A percentile compares a stretch with the other conserved stretches of the same genome.
Evolutionary conservation across 208 protist genomes (phyloP).

Genomic region (Crithidia thermophila): DNA sequence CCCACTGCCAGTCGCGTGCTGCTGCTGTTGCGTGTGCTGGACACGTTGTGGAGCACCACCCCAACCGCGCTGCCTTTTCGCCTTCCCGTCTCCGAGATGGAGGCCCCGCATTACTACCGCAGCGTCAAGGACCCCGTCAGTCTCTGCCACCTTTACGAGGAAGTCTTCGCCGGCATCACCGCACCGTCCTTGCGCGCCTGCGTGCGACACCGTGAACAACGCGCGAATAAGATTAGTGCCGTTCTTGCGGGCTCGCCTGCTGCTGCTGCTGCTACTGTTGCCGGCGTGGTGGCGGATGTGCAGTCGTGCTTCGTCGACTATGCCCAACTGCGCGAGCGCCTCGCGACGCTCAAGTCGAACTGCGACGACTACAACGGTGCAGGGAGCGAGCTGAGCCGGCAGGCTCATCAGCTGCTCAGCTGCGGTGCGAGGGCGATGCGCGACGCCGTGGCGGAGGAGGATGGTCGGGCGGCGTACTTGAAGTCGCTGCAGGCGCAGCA

Average conservation of each 20-base stretch:
- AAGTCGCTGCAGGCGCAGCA: neutral
- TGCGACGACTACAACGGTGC: slow-evolving; percentile 61
- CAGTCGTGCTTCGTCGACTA: slow-evolving; percentile 33
- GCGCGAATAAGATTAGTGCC: neutral
- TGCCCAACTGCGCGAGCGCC: slow-evolving; percentile 43
- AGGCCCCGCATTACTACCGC: slow-evolving; percentile 74
- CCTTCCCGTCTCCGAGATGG: slow-evolving; percentile 70
- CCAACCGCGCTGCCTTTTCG: slow-evolving; percentile 45
- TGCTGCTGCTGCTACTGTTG: neutral
- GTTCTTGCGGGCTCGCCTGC: neutral
- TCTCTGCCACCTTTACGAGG: slow-evolving; percentile 59
- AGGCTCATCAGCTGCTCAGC: slow-evolving; percentile 44
- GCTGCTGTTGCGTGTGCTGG: slow-evolving; percentile 53
- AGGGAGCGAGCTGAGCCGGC: slow-evolving; percentile 35
- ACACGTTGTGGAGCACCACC: slow-evolving; percentile 46
- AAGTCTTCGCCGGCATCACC: slow-evolving; percentile 40
- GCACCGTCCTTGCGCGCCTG: slow-evolving; percentile 5
- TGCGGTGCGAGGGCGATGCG: slow-evolving; percentile 41
- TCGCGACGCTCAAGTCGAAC: slow-evolving; percentile 58
- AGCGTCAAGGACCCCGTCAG: slow-evolving; percentile 54
- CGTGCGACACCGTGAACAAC: neutral
- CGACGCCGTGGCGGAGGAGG: slow-evolving; percentile 55
- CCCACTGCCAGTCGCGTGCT: slow-evolving; percentile 32
- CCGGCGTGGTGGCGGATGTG: slow-evolving; percentile 4
- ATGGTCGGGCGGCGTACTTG: slow-evolving; percentile 2